Evolutionary conservation across 23 red algal species (phyloP), one percentile per base, ranked within the genome.

Genomic region (Gracilaria gracilis): DNA sequence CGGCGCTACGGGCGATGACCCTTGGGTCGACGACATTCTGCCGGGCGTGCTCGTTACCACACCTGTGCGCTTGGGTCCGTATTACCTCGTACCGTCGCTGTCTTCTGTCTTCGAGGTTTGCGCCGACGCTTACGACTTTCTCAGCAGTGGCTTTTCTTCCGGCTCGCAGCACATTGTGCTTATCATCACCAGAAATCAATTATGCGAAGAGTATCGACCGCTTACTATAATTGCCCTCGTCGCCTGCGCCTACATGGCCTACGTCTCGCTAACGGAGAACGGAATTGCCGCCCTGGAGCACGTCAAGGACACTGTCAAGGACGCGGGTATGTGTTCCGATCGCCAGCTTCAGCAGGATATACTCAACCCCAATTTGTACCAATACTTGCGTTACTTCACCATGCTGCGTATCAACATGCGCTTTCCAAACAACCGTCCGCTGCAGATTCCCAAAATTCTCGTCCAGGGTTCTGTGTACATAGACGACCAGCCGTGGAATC

Each of bases 401-500:
- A 83, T 81, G 75, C 81, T 95, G 37, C 86, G 93, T 25, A 85
- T 88, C 69, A 62, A 82, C 67, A 61, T 46, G 28, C 58, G 58
- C 24, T 71, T 95, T n/a, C 86, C 93, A 17, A 78, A 81, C 39
- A 50, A 42, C 80, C 78, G 82, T 17, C 93, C 93, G 25, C 35
- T 95, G 17, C 85, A 81, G 46, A 54, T 97, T 35, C 57, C 82
- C 36, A 97, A 97, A 55, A 93, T 94, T 33, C 67, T 94, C 11
- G 84, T 97, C 37, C 87, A 88, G 50, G 95, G 95, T 37, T 83
- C 61, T 14, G 80, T 97, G 53, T 77, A 75, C 36, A 86, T 92
- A 46, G 95, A 92, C 58, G 83, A 85, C 34, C 59, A 85, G 34
- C 89, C 78, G 0, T 97, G 95, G 95, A 97, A 97, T 71, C 95